Percentiles rank a stretch among this genome's conserved stretches.
Conservation (phyloP, 495 filamentous ascomycete species). For the Xylaria cubensis region DNA sequence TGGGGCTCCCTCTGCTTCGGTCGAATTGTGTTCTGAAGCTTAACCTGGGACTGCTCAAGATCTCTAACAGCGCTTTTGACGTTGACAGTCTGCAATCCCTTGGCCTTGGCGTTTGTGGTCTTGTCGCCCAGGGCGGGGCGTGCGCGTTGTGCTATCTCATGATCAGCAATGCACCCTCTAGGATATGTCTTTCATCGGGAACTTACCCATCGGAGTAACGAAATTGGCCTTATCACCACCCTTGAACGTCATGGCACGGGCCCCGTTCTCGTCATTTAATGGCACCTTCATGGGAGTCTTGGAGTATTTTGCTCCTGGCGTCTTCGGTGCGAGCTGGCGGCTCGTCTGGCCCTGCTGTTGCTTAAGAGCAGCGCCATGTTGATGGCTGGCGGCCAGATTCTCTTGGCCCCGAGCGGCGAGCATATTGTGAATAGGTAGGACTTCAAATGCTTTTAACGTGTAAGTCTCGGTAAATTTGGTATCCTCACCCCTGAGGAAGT, state of each 20-base stretch:
- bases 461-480: constrained; percentile 1
- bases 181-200: neutral
- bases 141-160: constrained; percentile 63
- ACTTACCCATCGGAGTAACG: constrained; percentile 82
- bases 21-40: constrained; percentile 45
- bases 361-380: constrained; percentile 78
- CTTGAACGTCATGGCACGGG: constrained; percentile 55
- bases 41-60: constrained; percentile 50
- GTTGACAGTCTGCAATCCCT: constrained; percentile 57
- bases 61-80: constrained; percentile 50
- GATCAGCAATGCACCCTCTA: constrained; percentile 37
- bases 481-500: neutral
- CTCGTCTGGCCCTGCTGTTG: constrained; percentile 65
- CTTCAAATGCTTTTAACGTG: constrained; percentile 1
- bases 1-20: constrained; percentile 48
- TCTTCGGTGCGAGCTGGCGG: constrained; percentile 69
- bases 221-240: constrained; percentile 62
- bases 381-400: constrained; percentile 77
- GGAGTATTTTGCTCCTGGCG: constrained; percentile 74
- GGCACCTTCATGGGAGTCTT: constrained; percentile 87
- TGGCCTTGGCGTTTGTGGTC: constrained; percentile 93
- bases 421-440: constrained; percentile 54
- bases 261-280: constrained; percentile 82
- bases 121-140: constrained; percentile 89
- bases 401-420: constrained; percentile 87